Percentiles rank a stretch among this genome's conserved stretches.
These are phyloP conservation scores for Physcomitrium patens DNA, from an alignment of 225 moss, liverwort and hornwort species.

Conservation along the genomic window DNA sequence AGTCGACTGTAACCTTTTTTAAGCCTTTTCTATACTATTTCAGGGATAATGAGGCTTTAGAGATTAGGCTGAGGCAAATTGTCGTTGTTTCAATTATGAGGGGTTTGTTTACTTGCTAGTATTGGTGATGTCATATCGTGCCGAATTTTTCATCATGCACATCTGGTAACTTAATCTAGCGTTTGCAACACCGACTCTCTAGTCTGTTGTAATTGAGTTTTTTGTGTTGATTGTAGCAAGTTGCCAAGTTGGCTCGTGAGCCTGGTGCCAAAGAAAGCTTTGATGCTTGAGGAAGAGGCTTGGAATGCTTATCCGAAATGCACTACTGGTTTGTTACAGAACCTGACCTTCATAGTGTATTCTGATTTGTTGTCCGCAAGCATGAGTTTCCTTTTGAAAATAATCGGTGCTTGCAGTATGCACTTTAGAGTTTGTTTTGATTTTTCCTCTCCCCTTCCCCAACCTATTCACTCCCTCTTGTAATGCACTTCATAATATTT, in stretches of 20 bases:
- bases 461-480: no score
- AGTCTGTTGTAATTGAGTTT: slow-evolving; percentile 12
- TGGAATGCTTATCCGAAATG: slow-evolving; percentile 98
- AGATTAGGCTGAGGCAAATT: not conserved
- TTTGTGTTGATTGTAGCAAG: slow-evolving; percentile 70
- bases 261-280: slow-evolving; percentile 92
- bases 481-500: no score
- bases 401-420: no score
- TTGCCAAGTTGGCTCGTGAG: slow-evolving; percentile 95
- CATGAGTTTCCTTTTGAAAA: not conserved
- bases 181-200: not conserved
- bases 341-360: not conserved
- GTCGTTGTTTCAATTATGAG: not conserved
- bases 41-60: not conserved
- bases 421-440: no score
- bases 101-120: not conserved
- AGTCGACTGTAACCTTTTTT: slow-evolving; percentile 21
- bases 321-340: slow-evolving; percentile 63
- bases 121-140: not conserved
- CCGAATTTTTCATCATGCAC: no score
- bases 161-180: not conserved
- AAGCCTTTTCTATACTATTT: not conserved
- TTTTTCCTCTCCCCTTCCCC: no score
- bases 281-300: slow-evolving; percentile 97
- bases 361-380: slow-evolving; percentile 7